Evolutionary conservation across 1,284 basidiomycete species (phyloP).

Genomic region (Rhodotorula sp.): DNA sequence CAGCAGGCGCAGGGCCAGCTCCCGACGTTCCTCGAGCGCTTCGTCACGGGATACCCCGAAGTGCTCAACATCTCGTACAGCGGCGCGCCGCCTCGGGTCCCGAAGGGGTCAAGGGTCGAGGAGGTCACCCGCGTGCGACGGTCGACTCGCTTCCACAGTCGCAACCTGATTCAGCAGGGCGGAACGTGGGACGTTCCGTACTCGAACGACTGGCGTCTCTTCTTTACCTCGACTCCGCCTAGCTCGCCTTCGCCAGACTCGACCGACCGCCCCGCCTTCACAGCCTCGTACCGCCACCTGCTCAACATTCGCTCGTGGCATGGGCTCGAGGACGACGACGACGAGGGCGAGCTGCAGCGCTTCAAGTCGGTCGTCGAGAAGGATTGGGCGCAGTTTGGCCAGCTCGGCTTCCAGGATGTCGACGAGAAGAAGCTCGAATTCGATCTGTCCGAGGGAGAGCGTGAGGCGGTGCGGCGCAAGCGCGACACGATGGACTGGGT

Average conservation of each 20-base stretch:
- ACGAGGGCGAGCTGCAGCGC: conserved; percentile 42
- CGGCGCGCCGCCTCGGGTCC: conserved; percentile 2
- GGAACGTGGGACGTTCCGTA: conserved; percentile 44
- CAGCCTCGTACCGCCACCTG: conserved; percentile 53
- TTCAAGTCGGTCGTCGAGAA: conserved; percentile 45
- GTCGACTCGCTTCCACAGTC: conserved; percentile 42
- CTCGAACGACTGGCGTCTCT: conserved; percentile 43
- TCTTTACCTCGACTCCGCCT: conserved; percentile 18
- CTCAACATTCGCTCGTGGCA: conserved; percentile 52
- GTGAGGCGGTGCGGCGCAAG: conserved; percentile 23
- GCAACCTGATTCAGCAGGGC: conserved; percentile 41
- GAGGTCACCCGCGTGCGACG: conserved; percentile 39
- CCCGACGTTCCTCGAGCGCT: conserved; percentile 44
- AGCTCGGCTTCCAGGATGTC: conserved; percentile 44
- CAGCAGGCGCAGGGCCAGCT: conserved; percentile 39
- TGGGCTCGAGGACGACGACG: conserved; percentile 43
- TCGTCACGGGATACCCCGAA: conserved; percentile 42
- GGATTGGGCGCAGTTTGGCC: conserved; percentile 47
- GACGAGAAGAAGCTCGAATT: conserved; percentile 46
- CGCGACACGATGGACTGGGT: conserved; percentile 47
- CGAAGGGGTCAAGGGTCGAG: conserved; percentile 28
- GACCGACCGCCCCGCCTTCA: conserved; percentile 35
- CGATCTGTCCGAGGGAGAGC: conserved; percentile 44
- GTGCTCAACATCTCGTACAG: conserved; percentile 27
- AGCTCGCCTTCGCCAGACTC: conserved; percentile 8